phyloP scores from a whole-genome alignment of 768 basidiomycete species.

The Tricholoma hemisulphureum region DNA sequence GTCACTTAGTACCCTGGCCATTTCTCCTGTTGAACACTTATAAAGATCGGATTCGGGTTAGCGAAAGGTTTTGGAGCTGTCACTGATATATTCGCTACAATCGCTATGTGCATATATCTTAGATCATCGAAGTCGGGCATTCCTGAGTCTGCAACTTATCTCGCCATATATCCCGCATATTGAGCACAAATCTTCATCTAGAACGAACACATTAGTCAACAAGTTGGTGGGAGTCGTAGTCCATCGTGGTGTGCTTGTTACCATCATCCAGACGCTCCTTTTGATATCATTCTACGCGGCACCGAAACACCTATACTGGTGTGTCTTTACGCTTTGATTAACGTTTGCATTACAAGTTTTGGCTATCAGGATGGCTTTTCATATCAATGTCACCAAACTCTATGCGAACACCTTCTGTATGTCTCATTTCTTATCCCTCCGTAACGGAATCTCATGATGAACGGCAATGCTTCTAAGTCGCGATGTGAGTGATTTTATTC shows the following conservation, averaged over 20 bases:
- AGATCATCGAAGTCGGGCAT: conserved; percentile 38
- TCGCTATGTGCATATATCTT: conserved; percentile 43
- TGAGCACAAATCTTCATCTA: conserved; percentile 11
- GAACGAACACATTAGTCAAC: conserved; percentile 41
- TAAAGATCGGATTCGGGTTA: conserved; percentile 43
- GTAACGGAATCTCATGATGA: not conserved
- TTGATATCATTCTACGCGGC: conserved; percentile 41
- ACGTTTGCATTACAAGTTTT: not conserved
- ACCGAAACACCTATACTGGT: conserved; percentile 40
- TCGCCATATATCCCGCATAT: not conserved
- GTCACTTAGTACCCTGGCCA: not conserved
- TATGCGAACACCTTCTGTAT: conserved; percentile 52
- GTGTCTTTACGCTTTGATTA: not conserved
- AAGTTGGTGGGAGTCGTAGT: conserved; percentile 40
- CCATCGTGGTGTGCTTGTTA: conserved; percentile 44
- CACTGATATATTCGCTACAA: conserved; percentile 44
- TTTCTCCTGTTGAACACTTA: not conserved
- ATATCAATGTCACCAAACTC: conserved; percentile 47
- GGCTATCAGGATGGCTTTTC: conserved; percentile 41
- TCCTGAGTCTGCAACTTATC: conserved; percentile 29
- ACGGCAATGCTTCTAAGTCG: conserved; percentile 22
- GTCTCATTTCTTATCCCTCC: conserved; percentile 24
- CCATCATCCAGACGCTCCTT: conserved; percentile 40
- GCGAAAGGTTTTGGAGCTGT: conserved; percentile 44
- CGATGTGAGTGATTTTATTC: conserved; percentile 26